phyloP scores from a whole-genome alignment of 345 rosid genomes.

The Noccaea caerulescens region DNA sequence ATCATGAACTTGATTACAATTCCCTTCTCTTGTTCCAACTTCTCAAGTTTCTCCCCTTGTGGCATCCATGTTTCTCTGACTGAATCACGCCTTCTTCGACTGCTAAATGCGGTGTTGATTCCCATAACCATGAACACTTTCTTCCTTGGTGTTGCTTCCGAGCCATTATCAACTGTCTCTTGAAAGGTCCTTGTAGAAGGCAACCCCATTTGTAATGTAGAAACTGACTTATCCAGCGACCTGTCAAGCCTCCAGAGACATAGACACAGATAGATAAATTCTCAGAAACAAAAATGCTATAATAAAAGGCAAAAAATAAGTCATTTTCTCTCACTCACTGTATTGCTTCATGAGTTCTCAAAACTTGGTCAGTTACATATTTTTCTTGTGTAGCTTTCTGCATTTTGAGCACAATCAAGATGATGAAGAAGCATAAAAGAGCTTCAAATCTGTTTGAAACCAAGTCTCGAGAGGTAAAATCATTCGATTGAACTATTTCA shows the following conservation, averaged over 20 bases:
- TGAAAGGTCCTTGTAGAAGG: conserved; percentile 64
- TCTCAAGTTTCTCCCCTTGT: conserved; percentile 85
- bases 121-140: conserved; percentile 93
- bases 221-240: conserved; percentile 79
- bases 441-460: conserved; percentile 20
- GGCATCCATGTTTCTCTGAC: conserved; percentile 99
- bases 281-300: not conserved
- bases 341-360: conserved; percentile 78
- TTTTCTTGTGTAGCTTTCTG: conserved; percentile 46
- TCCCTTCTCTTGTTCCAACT: conserved; percentile 85
- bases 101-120: conserved; percentile 93
- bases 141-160: conserved; percentile 48
- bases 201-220: conserved; percentile 70
- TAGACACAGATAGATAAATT: not conserved
- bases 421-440: not conserved
- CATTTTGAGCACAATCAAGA: not conserved
- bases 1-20: conserved; percentile 95
- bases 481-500: not conserved
- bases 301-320: not conserved
- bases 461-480: not conserved
- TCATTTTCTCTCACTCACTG: conserved; percentile 57
- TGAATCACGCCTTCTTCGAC: conserved; percentile 97
- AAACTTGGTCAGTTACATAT: conserved; percentile 66
- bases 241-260: conserved; percentile 51
- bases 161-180: conserved; percentile 51